Evolutionary conservation across 73 alveolate genomes (phyloP), one percentile per base, ranked within the genome.

Genomic region (Stentor roeselii): DNA sequence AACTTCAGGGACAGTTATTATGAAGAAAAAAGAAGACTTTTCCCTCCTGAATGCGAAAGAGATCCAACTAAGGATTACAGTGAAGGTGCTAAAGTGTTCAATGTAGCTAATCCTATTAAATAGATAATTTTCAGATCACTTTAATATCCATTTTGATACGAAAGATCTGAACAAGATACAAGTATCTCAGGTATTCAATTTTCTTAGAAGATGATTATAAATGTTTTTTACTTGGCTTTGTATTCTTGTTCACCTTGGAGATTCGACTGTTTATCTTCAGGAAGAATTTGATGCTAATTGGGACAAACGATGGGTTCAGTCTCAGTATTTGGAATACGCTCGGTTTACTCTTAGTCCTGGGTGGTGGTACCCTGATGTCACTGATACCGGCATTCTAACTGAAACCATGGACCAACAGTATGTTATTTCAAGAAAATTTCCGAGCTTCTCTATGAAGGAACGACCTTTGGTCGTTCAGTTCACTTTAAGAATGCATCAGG

Each of bases 381-480:
- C 67, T 21, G 87, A 83, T 59, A 59, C n/a, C n/a, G 91, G 88
- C 4, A 82, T 86, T 31, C 15, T 36, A 59, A 86, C 91, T 32
- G 27, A 84, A 11, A 85, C 59, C 14, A 41, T 42, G 74, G 27
- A 38, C 40, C 50, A 82, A 82, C 61, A 75, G 82, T 86, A 86
- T 42, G 84, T 78, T 4, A 50, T 86, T 3, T 34, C 86, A 3
- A 11, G 82, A 37, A 76, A 75, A 41, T 78, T 84, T 67, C 41
- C 78, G 6, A 40, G 32, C 3, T 78, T 86, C 59, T 14, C 78
- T 39, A 80, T 60, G 32, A 36, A n/a, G 31, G 80, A 40, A 14
- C 75, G 82, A 36, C 60, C 84, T 59, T 50, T 86, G 3, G 74
- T 86, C 37, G 34, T 86, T 36, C 75, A 78, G 58, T 86, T 39